Conservation (phyloP, 2,329 filamentous ascomycete genomes). For the Geosmithia putterillii region DNA sequence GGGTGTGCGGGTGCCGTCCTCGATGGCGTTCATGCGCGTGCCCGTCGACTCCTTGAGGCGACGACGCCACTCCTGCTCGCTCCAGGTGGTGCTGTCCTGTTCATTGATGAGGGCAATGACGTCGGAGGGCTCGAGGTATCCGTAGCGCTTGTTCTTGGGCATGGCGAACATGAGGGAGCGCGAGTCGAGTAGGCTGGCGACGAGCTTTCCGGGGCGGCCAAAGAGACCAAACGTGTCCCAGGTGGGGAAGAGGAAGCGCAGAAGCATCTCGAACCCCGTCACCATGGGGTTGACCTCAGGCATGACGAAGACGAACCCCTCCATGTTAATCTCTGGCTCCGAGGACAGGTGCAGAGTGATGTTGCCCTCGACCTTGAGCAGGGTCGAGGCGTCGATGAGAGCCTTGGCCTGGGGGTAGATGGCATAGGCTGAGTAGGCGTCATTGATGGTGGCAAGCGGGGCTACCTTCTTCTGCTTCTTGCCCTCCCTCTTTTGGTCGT, state of each 20-base stretch:
- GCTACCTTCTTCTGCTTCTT: constrained; percentile 86
- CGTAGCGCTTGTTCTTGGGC: constrained; percentile 77
- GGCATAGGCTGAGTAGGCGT: constrained; percentile 86
- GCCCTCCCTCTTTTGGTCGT: constrained; percentile 59
- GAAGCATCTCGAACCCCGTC: constrained; percentile 87
- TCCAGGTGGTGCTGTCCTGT: constrained; percentile 65
- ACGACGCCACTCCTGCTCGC: constrained; percentile 79
- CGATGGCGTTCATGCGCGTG: constrained; percentile 57
- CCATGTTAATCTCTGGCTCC: constrained; percentile 61
- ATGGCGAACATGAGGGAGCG: constrained; percentile 97
- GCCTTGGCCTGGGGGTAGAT: constrained; percentile 93
- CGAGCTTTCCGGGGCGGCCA: constrained; percentile 72
- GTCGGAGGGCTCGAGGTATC: constrained; percentile 82
- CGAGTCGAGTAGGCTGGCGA: constrained; percentile 77
- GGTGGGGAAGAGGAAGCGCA: constrained; percentile 83
- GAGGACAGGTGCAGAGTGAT: constrained; percentile 66
- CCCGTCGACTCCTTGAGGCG: constrained; percentile 81
- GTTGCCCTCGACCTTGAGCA: constrained; percentile 86
- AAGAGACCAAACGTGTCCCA: constrained; percentile 91
- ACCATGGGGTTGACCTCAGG: constrained; percentile 88
- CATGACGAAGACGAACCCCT: constrained; percentile 98
- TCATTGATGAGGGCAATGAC: constrained; percentile 69
- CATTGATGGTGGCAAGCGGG: constrained; percentile 83
- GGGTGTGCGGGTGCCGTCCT: constrained; percentile 28
- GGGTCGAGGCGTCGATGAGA: constrained; percentile 83